Base-by-base conservation (phyloP, 352 stramenopile genomes). In the Globisporangium rhizosaccharum region DNA sequence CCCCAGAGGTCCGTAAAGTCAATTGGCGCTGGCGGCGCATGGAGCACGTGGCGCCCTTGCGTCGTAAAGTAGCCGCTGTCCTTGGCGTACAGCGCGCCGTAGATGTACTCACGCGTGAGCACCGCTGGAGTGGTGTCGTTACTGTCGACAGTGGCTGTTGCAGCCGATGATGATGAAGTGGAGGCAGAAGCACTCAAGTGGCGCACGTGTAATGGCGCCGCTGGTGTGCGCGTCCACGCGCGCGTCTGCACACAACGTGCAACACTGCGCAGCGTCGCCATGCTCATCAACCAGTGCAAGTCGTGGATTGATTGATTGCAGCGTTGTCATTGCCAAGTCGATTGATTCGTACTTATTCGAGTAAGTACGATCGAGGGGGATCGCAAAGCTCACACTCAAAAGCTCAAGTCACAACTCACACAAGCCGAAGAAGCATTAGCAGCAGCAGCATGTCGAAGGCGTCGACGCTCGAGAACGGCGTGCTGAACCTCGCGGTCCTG, bases 401-500 rank as follows among this genome's bases (percentile, higher is more conserved):
- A 15, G 17, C 9, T 44, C 14, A 9, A 44, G 15, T 25, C 17
- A 50, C 45, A 50, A 1, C 17, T 26, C 45, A 37, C 11, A 20
- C n/a, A 26, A 54, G n/a, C 15, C 44, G 37, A 36, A 39, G 33
- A 39, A 39, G 33, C 6, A 36, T 11, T 18, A 51, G 26, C 33
- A 36, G 15, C 9, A 30, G 39, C 26, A 59, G 28, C 53, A 90
- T 90, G 83, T 90, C 83, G 3, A 92, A 92, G 72, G 80, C 83
- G 61, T 82, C 68, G 51, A 84, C 80, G 51, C 75, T 94, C 20
- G 85, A 94, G 72, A 90, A 88, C 56, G 85, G 81, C 50, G 81
- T 92, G 59, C 65, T 94, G 52, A 94, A 94, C 76, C 69, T 94
- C 41, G 79, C 81, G 53, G 85, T 94, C 54, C 75, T 96, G 61